These are phyloP conservation scores for Arachnopeziza araneosa DNA, from an alignment of 2,329 filamentous ascomycete species.

Conservation along the genomic window DNA sequence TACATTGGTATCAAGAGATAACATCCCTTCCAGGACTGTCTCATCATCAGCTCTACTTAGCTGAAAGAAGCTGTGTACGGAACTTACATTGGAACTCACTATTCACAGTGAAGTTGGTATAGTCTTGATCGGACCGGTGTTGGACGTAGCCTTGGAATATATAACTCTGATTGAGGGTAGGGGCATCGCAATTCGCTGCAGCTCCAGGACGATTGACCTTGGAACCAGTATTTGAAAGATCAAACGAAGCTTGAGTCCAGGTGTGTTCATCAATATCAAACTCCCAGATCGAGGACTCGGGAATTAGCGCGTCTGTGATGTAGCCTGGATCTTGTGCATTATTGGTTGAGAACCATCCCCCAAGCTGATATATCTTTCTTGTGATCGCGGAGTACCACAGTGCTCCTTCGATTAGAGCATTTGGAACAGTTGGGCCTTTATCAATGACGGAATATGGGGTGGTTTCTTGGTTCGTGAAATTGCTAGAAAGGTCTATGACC, in stretches of 20 bases:
- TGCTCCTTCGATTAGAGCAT: constrained; percentile 6
- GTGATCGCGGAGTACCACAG: constrained; percentile 4
- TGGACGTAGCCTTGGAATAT: constrained; percentile 1
- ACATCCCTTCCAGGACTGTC: constrained; percentile 3
- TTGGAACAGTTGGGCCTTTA: constrained; percentile 6
- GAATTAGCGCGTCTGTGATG: background rate
- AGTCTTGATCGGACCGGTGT: background rate
- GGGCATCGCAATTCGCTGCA: background rate
- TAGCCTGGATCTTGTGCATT: constrained; percentile 2
- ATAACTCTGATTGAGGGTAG: background rate
- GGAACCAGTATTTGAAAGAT: background rate
- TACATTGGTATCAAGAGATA: background rate
- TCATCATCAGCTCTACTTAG: background rate
- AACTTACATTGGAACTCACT: background rate
- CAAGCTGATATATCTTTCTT: constrained; percentile 8
- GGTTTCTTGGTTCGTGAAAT: constrained; percentile 12
- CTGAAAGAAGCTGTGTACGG: background rate
- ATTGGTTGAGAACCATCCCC: constrained; percentile 10
- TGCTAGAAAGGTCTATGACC: constrained; percentile 7
- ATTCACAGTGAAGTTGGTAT: background rate
- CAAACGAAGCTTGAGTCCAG: background rate
- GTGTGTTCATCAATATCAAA: constrained; percentile 1
- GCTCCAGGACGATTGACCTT: background rate
- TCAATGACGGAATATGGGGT: constrained; percentile 1
- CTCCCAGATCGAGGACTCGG: background rate